A percentile compares a stretch with the other conserved stretches of the same genome.
Evolutionary conservation across 108 stramenopile species (phyloP).

Genomic region (Nitzschia putrida): DNA sequence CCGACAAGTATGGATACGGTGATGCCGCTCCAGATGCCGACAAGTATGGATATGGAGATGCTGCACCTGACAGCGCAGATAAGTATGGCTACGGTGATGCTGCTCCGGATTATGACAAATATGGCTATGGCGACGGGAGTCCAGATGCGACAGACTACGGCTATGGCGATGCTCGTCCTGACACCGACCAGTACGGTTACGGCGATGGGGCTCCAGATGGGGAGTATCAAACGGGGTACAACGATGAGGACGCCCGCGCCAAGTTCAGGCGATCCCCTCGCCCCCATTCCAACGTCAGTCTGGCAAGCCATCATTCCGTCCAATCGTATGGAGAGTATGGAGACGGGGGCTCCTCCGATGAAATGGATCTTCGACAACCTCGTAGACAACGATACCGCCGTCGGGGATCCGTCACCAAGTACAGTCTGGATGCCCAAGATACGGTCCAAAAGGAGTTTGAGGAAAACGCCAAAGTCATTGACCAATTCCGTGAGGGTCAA

Average conservation of each 20-base stretch:
- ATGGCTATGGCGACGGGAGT: constrained; percentile 26
- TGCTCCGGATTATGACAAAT: neutral
- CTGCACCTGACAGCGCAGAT: constrained; percentile 1
- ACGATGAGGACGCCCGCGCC: constrained; percentile 3
- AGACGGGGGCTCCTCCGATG: constrained; percentile 2
- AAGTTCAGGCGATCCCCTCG: neutral
- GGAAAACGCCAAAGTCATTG: constrained; percentile 22
- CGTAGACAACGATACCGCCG: constrained; percentile 33
- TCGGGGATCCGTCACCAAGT: constrained; percentile 39
- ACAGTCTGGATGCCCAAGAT: constrained; percentile 23
- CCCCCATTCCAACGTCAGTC: constrained; percentile 6
- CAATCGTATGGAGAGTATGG: constrained; percentile 19
- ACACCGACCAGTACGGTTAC: constrained; percentile 17
- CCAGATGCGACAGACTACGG: constrained; percentile 17
- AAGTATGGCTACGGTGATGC: constrained; percentile 16
- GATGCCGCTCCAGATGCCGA: constrained; percentile 20
- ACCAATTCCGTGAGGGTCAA: constrained; percentile 22
- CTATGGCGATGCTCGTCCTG: constrained; percentile 25
- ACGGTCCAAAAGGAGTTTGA: constrained; percentile 30
- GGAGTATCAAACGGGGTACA: constrained; percentile 16
- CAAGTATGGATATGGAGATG: constrained; percentile 27
- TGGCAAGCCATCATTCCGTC: neutral
- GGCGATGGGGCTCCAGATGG: constrained; percentile 19
- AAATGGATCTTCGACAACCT: neutral
- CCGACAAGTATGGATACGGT: constrained; percentile 23